Evolutionary conservation across 1,284 basidiomycete genomes (phyloP).

Genomic region (Hemileia vastatrix): DNA sequence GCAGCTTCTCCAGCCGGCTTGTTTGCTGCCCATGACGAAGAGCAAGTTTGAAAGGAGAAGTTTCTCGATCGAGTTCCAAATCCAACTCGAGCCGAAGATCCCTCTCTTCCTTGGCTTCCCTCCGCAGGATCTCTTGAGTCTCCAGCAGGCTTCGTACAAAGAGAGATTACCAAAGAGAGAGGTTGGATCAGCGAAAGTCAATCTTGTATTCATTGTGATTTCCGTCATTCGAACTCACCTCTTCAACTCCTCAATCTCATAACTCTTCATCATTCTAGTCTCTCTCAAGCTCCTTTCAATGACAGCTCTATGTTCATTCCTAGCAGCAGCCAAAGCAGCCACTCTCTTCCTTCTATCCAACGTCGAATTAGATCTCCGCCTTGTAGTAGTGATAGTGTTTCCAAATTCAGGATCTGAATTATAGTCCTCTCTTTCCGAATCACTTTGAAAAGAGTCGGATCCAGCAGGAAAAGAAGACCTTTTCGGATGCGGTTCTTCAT

Average conservation of each 20-base stretch:
- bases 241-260: not conserved
- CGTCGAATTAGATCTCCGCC: not conserved
- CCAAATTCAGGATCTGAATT: not conserved
- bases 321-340: not conserved
- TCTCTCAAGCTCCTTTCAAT: conserved; percentile 2
- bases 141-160: not conserved
- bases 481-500: too few species aligned
- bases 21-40: not conserved
- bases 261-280: conserved; percentile 6
- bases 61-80: not conserved
- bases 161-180: not conserved
- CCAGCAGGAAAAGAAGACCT: not conserved
- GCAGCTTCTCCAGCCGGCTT: not conserved
- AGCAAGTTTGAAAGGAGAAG: not conserved
- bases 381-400: not conserved
- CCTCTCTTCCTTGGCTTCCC: not conserved
- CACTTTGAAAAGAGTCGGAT: not conserved
- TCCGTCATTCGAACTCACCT: not conserved
- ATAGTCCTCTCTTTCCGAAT: not conserved
- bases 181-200: not conserved
- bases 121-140: not conserved
- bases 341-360: not conserved
- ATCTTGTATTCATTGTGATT: not conserved
- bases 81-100: not conserved
- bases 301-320: not conserved